Evolutionary conservation across 129 eudicot genomes (phyloP), one percentile per base, ranked within the genome.

Genomic region (Mikania micrantha): DNA sequence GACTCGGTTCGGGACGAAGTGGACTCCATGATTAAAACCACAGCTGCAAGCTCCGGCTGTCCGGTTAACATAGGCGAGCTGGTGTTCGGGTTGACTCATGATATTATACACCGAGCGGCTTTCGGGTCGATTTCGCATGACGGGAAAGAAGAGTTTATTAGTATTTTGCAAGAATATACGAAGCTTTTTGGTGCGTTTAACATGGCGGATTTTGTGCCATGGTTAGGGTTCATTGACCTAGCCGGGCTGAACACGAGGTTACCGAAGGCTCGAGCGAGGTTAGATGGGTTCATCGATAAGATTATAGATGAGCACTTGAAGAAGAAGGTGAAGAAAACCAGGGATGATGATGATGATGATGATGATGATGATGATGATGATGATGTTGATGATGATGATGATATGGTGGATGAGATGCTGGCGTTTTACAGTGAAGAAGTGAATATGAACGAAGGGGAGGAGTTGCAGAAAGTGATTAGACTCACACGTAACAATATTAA

Each of bases 391-490:
- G 27, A 4, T 1, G 60, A 9, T 10, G 31, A 10, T 2, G 71
- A 66, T 45, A 66, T 66, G 71, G 71, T 66, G 17, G 71, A 66
- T 29, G 71, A 66, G 60, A 42, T 66, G 71, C 47, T 66, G 44
- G 60, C 44, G 38, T 66, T 66, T 66, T 66, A 66, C 44, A 7
- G 32, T 41, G 40, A 25, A 41, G 56, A 65, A 12, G 38, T 9
- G 27, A 41, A 7, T 7, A 72, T 73, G 2, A 65, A 25, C 0
- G 27, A 44, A 25, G 39, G 15, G 8, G 70, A 64, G 16, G 38
- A 60, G 34, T 6, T 34, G 47, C 66, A 60, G n/a, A 60, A 34
- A 28, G 25, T 53, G 5, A 25, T 47, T 16, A 66, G 29, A 28
- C 60, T 66, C 42, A 66, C 71, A 1, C 56, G 71, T 0, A 10